These are phyloP conservation scores for Fusarium nygamai DNA, from an alignment of 2,329 filamentous ascomycete species.

Conservation along the genomic window DNA sequence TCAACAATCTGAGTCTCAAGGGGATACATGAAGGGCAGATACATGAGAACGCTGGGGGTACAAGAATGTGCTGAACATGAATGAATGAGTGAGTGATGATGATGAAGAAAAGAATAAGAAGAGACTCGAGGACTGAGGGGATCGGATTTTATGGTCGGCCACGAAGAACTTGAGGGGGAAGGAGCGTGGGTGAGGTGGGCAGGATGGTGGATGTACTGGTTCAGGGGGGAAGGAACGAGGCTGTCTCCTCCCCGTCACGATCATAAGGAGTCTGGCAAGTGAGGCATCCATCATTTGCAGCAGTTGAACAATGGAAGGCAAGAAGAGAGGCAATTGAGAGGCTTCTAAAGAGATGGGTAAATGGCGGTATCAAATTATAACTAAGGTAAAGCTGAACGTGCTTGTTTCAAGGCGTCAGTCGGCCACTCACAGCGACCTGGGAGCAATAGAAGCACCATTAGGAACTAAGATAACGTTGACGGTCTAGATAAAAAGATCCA, in stretches of 20 bases:
- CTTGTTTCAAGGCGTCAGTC: background rate
- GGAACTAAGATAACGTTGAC: background rate
- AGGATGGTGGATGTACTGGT: background rate
- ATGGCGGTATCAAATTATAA: background rate
- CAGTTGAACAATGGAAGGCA: background rate
- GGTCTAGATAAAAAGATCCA: fast-evolving
- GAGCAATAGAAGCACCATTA: background rate
- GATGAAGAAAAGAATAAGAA: background rate
- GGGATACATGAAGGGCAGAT: background rate
- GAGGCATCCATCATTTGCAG: background rate
- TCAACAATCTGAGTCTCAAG: constrained; percentile 18
- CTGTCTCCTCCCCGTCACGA: background rate
- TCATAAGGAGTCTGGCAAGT: too few relatives aligned
- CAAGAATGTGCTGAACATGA: background rate
- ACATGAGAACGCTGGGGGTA: background rate
- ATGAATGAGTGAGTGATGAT: background rate
- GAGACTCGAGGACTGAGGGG: background rate
- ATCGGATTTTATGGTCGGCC: background rate
- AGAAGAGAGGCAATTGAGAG: background rate
- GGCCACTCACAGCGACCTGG: too few relatives aligned
- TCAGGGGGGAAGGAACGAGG: background rate
- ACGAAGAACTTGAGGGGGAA: background rate
- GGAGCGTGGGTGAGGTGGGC: background rate
- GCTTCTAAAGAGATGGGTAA: background rate
- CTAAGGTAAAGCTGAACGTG: background rate